Percentiles rank a stretch among this genome's conserved stretches.
phyloP scores from a whole-genome alignment of 495 filamentous ascomycete genomes.

The Penicillium herquei region DNA sequence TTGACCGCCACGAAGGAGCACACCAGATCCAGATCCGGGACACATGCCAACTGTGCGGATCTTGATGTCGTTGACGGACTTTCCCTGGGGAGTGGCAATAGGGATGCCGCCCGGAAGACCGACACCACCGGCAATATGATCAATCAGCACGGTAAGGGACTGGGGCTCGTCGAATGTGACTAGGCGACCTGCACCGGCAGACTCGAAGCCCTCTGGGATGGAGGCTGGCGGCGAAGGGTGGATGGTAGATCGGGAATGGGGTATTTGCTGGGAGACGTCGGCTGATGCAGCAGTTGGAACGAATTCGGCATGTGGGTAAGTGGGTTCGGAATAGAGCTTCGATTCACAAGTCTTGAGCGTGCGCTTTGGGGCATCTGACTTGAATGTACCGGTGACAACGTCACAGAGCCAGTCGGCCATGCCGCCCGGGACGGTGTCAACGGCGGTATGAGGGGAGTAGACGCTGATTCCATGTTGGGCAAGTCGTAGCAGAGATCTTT shows the following conservation, averaged over 20 bases:
- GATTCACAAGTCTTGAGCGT: constrained; percentile 21
- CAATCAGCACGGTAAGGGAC: constrained; percentile 59
- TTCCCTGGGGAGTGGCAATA: constrained; percentile 64
- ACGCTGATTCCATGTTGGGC: constrained; percentile 90
- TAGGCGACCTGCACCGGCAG: constrained; percentile 74
- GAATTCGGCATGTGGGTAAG: constrained; percentile 34
- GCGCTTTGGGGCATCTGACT: constrained; percentile 12
- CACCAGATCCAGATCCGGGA: constrained; percentile 75
- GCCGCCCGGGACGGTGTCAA: constrained; percentile 84
- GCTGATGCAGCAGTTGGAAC: constrained; percentile 20
- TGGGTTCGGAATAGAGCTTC: constrained; percentile 39
- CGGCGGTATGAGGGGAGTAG: constrained; percentile 91
- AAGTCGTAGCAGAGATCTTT: constrained; percentile 76
- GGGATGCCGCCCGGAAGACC: constrained; percentile 65
- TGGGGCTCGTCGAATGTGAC: constrained; percentile 61
- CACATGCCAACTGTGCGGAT: constrained; percentile 69
- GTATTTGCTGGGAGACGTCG: constrained; percentile 37
- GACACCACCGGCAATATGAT: constrained; percentile 57
- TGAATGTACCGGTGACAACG: constrained; percentile 62
- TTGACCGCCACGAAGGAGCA: constrained; percentile 61
- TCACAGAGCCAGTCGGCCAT: constrained; percentile 95
- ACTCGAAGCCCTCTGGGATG: constrained; percentile 55
- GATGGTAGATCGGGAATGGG: constrained; percentile 54
- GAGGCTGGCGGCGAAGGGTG: constrained; percentile 41
- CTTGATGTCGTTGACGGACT: constrained; percentile 48